Evolutionary conservation across 2,329 filamentous ascomycete species (phyloP), one percentile per base, ranked within the genome.

Genomic region (Metarhizium guizhouense): DNA sequence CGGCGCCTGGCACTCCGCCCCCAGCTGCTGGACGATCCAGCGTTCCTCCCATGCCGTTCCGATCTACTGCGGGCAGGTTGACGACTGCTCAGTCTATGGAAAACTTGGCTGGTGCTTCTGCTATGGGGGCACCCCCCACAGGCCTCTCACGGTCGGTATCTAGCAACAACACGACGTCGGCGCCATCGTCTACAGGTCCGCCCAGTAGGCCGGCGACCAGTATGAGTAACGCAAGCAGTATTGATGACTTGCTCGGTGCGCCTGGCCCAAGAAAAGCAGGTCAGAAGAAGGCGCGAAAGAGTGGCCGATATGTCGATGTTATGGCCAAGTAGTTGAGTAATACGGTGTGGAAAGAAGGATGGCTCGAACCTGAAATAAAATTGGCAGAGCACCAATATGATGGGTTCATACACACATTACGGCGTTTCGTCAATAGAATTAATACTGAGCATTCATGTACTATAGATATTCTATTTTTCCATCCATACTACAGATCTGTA

Each of bases 281-380:
- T 0, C 74, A 66, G 61, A 88, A 83, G 69, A 90, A 87, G 70
- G 77, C 82, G 64, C 90, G 90, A 76, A 96, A 91, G 77, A 84
- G 86, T 25, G 87, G 90, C 34, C 79, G 92, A 32, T 99, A 99
- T 76, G 86, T 99, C 34, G 94, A 99, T 79, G 90, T 99, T 58
- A 96, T 97, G 91, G 88, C 87, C 10, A 86, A 89, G 65, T 80
- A 72, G 14, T 29, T 13, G 42, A 20, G 16, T 20, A 16, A 20
- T 45, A 45, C 18, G 11, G 48, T 16, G 16, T 43, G 52, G 8
- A 36, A 36, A 4, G 11, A 32, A 25, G 34, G 34, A 51, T 40
- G 20, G 54, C 42, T 40, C 6, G 53, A 34, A 32, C 4, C 32
- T 18, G 20, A 25, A 51, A 18, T 25, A 34, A 18, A 32, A 25